These are phyloP conservation scores for Pythium insidiosum DNA, from an alignment of 352 stramenopile species.

Conservation along the genomic window DNA sequence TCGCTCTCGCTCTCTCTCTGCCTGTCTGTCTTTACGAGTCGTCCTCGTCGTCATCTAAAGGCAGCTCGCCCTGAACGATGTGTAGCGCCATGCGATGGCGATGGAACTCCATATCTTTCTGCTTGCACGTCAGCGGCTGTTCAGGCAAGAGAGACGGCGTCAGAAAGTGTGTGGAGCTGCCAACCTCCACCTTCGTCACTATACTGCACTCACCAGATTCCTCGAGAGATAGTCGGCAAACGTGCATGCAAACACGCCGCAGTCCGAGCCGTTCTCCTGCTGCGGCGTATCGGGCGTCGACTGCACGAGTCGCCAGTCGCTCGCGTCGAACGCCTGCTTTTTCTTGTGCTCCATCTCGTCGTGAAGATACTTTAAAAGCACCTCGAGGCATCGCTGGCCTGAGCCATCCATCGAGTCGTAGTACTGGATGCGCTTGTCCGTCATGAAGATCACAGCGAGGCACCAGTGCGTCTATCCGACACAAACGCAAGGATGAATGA, in stretches of 20 bases:
- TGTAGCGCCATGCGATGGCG: constrained; percentile 76
- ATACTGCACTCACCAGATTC: constrained; percentile 32
- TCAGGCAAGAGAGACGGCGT: too few relatives aligned
- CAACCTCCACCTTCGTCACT: too few relatives aligned
- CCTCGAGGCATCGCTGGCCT: constrained; percentile 59
- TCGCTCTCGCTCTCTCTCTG: too few relatives aligned
- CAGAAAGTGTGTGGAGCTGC: too few relatives aligned
- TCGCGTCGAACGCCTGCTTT: constrained; percentile 44
- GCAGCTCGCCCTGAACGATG: constrained; percentile 52
- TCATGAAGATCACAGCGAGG: constrained; percentile 82
- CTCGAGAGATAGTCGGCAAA: constrained; percentile 76
- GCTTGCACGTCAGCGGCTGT: constrained; percentile 55
- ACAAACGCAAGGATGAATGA: neutral
- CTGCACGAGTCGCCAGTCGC: constrained; percentile 59
- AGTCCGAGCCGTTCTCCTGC: constrained; percentile 80
- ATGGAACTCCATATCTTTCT: constrained; percentile 83
- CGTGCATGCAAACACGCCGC: constrained; percentile 82
- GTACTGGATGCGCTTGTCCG: constrained; percentile 86
- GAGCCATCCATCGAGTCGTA: constrained; percentile 80
- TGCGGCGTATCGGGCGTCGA: constrained; percentile 54
- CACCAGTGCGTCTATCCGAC: constrained; percentile 76
- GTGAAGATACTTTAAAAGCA: constrained; percentile 70
- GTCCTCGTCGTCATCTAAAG: constrained; percentile 66
- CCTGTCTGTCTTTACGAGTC: too few relatives aligned
- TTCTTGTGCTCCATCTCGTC: constrained; percentile 86